These are phyloP conservation scores for Exsudoporus floridanus DNA, from an alignment of 1,284 basidiomycete species.

Conservation along the genomic window DNA sequence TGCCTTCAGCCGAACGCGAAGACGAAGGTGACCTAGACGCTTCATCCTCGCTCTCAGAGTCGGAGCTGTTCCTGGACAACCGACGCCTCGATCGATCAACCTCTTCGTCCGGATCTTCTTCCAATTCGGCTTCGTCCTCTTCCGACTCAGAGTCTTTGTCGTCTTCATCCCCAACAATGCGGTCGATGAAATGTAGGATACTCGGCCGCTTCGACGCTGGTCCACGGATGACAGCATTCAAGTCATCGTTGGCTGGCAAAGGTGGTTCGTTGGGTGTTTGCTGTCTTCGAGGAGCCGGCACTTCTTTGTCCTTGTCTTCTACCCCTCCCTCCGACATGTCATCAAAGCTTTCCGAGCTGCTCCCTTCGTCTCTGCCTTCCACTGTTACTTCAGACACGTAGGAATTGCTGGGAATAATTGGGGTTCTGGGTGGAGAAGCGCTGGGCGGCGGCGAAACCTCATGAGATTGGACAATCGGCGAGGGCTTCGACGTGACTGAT, in stretches of 20 bases:
- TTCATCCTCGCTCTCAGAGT: conserved; percentile 24
- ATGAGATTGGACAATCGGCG: neutral
- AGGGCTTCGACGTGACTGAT: conserved; percentile 1
- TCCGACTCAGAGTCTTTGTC: conserved; percentile 27
- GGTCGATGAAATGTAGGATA: conserved; percentile 19
- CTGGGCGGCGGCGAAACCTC: neutral
- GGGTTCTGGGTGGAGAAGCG: conserved; percentile 7
- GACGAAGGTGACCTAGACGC: conserved; percentile 14
- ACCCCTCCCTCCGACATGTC: conserved; percentile 13
- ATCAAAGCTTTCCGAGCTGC: conserved; percentile 35
- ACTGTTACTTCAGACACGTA: conserved; percentile 33
- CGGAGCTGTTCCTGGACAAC: conserved; percentile 15
- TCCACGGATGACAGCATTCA: conserved; percentile 51
- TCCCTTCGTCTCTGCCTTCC: conserved; percentile 36
- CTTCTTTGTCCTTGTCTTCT: conserved; percentile 6
- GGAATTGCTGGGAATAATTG: conserved; percentile 24
- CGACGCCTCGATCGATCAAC: conserved; percentile 9
- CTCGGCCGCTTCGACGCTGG: conserved; percentile 33
- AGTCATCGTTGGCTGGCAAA: conserved; percentile 35
- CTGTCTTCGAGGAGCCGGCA: neutral
- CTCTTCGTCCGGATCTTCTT: conserved; percentile 30
- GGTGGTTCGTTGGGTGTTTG: conserved; percentile 5
- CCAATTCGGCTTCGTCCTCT: conserved; percentile 34
- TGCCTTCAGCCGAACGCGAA: neutral
- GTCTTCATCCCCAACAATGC: conserved; percentile 8